Evolutionary conservation across 768 basidiomycete genomes (phyloP), one percentile per base, ranked within the genome.

Genomic region (Amanita fuliginea): DNA sequence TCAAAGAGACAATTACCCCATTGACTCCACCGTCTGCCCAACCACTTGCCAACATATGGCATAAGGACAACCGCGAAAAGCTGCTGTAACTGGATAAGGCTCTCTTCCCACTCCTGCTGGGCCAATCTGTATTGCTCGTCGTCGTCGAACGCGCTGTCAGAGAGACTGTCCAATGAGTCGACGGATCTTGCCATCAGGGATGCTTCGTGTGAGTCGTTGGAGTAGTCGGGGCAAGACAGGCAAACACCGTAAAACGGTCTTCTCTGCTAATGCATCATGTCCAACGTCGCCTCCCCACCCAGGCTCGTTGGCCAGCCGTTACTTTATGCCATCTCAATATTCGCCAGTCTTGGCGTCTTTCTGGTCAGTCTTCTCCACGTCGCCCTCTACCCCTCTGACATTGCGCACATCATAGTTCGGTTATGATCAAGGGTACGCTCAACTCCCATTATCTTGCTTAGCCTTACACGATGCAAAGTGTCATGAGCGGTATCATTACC

Each of bases 41-140:
- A 61, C 78, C 81, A 95, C 62, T 89, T 93, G 47, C 93, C 93
- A 51, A 92, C 62, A 67, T 81, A 85, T 2, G 93, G 93, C 51
- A 96, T 68, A 41, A 94, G 69, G 21, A 94, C 83, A 50, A 90
- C 72, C 33, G 85, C 77, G 46, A 88, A 65, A 16, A 95, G 76
- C 61, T 90, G 77, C 60, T 86, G 82, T 40, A 96, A 74, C 62
- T 96, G 91, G 53, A 81, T 68, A 44, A 95, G 59, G 59, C 85
- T 88, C 64, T 96, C 93, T 58, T 92, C 84, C 93, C 93, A 95
- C 68, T 96, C 93, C 61, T 85, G 76, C 64, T 93, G 86, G 2
- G 87, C 86, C 42, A 84, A 69, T 35, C 72, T 77, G 56, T 78
- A 80, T 58, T 91, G 87, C 51, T 86, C 85, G 54, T 80, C 77